Evolutionary conservation across 306 rosid genomes (phyloP), one percentile per base, ranked within the genome.

Genomic region (Fagus crenata): DNA sequence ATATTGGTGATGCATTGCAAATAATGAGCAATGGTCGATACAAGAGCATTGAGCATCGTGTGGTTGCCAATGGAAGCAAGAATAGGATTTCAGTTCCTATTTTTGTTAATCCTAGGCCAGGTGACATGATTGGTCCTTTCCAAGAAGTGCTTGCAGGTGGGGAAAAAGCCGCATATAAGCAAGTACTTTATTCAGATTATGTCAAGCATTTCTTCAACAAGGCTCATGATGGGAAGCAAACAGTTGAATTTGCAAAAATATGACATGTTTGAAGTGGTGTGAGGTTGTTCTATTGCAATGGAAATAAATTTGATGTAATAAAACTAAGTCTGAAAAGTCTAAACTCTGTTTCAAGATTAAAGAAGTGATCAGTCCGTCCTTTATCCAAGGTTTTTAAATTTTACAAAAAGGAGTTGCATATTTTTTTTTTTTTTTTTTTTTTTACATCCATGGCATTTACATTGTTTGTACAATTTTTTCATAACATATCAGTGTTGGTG

Each of bases 11-110:
- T 73, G 88, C 90, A 3, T 37, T 90, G 6, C 89, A 90, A 65
- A 83, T 90, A 39, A 78, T 89, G 88, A 90, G 93, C 84, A 90
- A 90, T 33, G 93, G 96, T 0, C 3, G 77, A 58, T 89, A 88
- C 84, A 85, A 79, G 76, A 90, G 96, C 64, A 59, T 82, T n/a
- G 85, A 89, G 86, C 96, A 90, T 2, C 53, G 86, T 35, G 93
- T 88, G 43, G 69, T 65, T 3, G 85, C 90, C 1, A 90, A 79
- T 72, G 87, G 86, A 59, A 82, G 72, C 40, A 71, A 51, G 7
- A 69, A 67, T n/a, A 87, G 93, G 85, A 79, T 90, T 71, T 90
- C 89, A 0, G 81, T 84, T 18, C 91, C 93, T 0, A 84, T 90
- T 49, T 90, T 90, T 78, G 93, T 87, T 61, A 84, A 84, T 60